Conservation (phyloP, 768 basidiomycete genomes). For the Suillus spraguei region DNA sequence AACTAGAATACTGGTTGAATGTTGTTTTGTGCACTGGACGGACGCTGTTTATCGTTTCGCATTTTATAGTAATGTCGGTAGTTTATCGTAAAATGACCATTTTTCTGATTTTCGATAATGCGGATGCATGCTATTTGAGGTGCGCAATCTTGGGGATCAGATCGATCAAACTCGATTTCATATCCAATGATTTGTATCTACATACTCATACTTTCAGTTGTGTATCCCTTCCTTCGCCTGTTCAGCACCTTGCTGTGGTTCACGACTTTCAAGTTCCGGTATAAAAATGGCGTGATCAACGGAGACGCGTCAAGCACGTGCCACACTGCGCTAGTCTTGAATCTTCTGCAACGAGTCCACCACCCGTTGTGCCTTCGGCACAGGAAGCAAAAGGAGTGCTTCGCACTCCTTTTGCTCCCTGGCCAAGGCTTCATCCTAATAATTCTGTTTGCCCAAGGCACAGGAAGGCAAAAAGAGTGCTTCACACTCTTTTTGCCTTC, state of each 20-base stretch:
- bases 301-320: slow-evolving; percentile 11
- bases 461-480: too few species aligned
- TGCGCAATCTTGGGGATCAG: neutral
- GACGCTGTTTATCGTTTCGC: neutral
- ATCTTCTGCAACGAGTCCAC: too few species aligned
- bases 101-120: neutral
- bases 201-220: neutral
- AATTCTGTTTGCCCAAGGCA: too few species aligned
- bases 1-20: slow-evolving; percentile 40
- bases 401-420: too few species aligned
- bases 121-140: neutral
- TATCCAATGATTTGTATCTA: too few species aligned
- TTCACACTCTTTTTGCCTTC: too few species aligned
- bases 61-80: neutral
- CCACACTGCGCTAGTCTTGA: neutral
- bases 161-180: neutral
- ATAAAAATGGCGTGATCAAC: neutral
- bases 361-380: too few species aligned
- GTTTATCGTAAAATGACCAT: neutral
- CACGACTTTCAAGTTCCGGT: neutral
- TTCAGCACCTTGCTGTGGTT: neutral
- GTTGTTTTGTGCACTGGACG: neutral
- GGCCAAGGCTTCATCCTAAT: too few species aligned
- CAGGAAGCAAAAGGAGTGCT: too few species aligned
- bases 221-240: neutral